Base-by-base conservation (phyloP, 1,139 yeast genomes). In the Kazachstania sp. region DNA sequence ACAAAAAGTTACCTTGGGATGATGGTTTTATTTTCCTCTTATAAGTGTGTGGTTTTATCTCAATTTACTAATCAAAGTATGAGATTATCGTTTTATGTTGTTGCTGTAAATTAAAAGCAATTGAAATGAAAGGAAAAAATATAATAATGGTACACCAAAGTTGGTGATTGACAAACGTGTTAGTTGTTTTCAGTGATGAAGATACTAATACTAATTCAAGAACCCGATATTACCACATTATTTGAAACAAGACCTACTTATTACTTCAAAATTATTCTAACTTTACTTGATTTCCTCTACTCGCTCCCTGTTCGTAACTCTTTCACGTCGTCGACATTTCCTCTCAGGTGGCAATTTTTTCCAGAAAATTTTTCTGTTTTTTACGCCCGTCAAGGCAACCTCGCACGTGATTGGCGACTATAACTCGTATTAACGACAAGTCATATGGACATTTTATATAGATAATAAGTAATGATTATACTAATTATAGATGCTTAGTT, bases 261-360 rank as follows among this genome's bases (percentile, higher is more conserved):
- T 2, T 23, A 23, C 28, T 23, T 23, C 28, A 23, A 23, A 9
- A 23, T 23, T 7, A 23, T 23, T 23, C 28, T 7, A 23, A 23
- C 28, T 23, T 23, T 7, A 23, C 28, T 23, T 23, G 6, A 23
- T 23, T 2, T 23, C 9, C 28, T 23, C 8, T 23, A 23, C 28
- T 23, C 5, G 36, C 36, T 32, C 36, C 36, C 36, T 15, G 18
- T 32, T 32, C n/a, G 32, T 26, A 30, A n/a, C 37, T 34, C 30
- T 28, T 13, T 26, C 29, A 15, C 29, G 9, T 8, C 36, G 37
- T 38, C 41, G 34, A 36, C 41, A 15, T 20, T n/a, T 41, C 20
- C n/a, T 26, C 12, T 36, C n/a, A n/a, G 46, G 46, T 44, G 46
- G 46, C 46, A 39, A 44, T 44, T 44, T 44, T 43, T 15, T 37